These are phyloP conservation scores for Cladorrhinum sp. DNA, from an alignment of 2,329 filamentous ascomycete species.

Conservation along the genomic window DNA sequence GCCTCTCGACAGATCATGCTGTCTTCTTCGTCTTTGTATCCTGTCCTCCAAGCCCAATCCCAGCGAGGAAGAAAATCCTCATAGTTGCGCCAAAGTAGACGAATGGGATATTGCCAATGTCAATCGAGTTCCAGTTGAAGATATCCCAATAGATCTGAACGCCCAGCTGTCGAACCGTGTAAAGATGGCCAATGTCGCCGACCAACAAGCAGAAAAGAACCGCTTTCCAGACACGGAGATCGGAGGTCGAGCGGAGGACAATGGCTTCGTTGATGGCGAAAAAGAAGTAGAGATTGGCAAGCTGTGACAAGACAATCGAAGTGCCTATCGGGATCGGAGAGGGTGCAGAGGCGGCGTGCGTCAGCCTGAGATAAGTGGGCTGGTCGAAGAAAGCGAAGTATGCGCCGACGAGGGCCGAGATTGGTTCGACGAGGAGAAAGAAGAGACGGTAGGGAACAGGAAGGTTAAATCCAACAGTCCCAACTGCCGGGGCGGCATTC, in stretches of 20 bases:
- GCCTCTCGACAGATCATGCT: constrained; percentile 10
- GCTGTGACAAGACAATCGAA: constrained; percentile 66
- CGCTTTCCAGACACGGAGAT: constrained; percentile 67
- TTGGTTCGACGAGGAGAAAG: constrained; percentile 70
- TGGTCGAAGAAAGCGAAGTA: constrained; percentile 51
- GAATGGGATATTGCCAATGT: constrained; percentile 66
- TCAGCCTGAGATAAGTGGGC: constrained; percentile 60
- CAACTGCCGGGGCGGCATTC: background rate
- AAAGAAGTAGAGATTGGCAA: constrained; percentile 74
- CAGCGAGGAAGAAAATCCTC: constrained; percentile 57
- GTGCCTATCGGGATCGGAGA: constrained; percentile 54
- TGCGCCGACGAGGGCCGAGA: constrained; percentile 52
- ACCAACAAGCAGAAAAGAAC: constrained; percentile 66
- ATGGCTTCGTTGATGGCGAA: constrained; percentile 76
- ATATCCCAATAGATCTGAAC: constrained; percentile 61
- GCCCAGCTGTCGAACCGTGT: constrained; percentile 60
- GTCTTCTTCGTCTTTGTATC: constrained; percentile 18
- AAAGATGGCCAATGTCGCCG: constrained; percentile 75
- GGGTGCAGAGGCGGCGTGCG: constrained; percentile 53
- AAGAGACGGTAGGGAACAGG: constrained; percentile 65
- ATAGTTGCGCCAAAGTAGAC: constrained; percentile 64
- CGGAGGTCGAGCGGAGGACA: constrained; percentile 65
- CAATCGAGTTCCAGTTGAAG: constrained; percentile 62
- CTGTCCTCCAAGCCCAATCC: constrained; percentile 47
- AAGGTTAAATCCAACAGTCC: constrained; percentile 41